These are phyloP conservation scores for Penicillium desertorum DNA, from an alignment of 495 filamentous ascomycete species.

Conservation along the genomic window DNA sequence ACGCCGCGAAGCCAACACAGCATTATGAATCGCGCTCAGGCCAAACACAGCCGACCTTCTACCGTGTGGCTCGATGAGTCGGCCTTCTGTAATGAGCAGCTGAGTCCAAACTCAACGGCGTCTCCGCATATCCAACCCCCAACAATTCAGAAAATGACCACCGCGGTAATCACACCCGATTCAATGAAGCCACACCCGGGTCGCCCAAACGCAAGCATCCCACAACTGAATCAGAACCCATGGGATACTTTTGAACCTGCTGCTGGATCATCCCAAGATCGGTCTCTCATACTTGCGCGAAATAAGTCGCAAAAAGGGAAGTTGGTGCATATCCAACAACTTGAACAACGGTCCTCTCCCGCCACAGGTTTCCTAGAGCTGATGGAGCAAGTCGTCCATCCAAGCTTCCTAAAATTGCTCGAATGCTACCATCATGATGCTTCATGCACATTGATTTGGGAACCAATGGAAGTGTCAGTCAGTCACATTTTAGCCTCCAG, in stretches of 20 bases:
- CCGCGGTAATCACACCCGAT: neutral
- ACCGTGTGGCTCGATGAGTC: neutral
- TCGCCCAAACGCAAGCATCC: neutral
- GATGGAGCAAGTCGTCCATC: slow-evolving; percentile 9
- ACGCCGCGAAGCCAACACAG: neutral
- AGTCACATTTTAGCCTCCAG: no score
- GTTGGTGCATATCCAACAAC: slow-evolving; percentile 9
- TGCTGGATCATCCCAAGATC: slow-evolving; percentile 1
- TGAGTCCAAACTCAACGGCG: neutral
- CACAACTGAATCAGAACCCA: slow-evolving; percentile 2
- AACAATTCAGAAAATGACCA: neutral
- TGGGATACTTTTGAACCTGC: slow-evolving; percentile 7
- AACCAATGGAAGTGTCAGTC: no score
- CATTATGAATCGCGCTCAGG: neutral
- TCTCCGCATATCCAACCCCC: neutral
- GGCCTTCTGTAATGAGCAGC: neutral
- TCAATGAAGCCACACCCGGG: neutral
- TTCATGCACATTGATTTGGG: slow-evolving; percentile 3
- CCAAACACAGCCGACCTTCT: neutral
- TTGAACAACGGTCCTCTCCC: slow-evolving; percentile 4
- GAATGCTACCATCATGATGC: slow-evolving; percentile 7
- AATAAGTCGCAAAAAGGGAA: neutral
- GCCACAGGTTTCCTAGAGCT: neutral
- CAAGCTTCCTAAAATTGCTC: slow-evolving; percentile 4
- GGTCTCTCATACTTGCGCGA: slow-evolving; percentile 4